phyloP scores from a whole-genome alignment of 148 eudicot genomes.

The Rhododendron mucronatum region DNA sequence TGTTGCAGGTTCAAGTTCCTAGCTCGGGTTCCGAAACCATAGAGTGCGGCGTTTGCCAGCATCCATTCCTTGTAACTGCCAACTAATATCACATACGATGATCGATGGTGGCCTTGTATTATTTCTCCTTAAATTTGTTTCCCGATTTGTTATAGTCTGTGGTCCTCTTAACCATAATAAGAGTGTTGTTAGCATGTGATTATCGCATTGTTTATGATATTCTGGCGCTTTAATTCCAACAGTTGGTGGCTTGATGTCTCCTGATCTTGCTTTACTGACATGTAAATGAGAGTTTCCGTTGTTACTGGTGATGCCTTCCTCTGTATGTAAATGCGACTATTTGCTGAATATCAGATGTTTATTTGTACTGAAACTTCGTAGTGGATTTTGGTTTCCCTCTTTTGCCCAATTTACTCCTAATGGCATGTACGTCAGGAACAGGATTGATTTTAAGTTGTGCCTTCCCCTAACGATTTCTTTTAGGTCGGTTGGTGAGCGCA shows the following conservation, averaged over 20 bases:
- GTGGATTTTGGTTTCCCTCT: not conserved
- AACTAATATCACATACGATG: slow-evolving; percentile 25
- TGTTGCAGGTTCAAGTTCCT: slow-evolving; percentile 82
- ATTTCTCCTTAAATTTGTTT: not conserved
- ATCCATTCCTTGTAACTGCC: slow-evolving; percentile 82
- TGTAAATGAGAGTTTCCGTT: not conserved
- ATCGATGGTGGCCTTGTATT: not conserved
- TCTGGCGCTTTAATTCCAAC: not conserved
- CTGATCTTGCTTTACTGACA: not conserved
- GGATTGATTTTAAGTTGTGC: not conserved
- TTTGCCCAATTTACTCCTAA: not conserved
- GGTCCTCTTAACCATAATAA: not conserved
- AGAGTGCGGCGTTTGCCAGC: slow-evolving; percentile 97
- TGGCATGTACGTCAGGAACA: not conserved
- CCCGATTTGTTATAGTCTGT: not conserved
- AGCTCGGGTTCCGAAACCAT: slow-evolving; percentile 91
- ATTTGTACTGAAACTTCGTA: not conserved
- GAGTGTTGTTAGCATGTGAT: not conserved
- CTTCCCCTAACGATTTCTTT: no score
- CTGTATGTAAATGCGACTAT: not conserved
- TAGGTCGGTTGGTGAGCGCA: no score
- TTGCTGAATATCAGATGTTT: not conserved
- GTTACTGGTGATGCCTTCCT: not conserved
- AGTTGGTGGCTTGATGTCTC: not conserved
- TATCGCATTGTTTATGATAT: not conserved